Evolutionary conservation across 202 grass and related monocot species (phyloP).

Genomic region (Thinopyrum obtusiflorum): DNA sequence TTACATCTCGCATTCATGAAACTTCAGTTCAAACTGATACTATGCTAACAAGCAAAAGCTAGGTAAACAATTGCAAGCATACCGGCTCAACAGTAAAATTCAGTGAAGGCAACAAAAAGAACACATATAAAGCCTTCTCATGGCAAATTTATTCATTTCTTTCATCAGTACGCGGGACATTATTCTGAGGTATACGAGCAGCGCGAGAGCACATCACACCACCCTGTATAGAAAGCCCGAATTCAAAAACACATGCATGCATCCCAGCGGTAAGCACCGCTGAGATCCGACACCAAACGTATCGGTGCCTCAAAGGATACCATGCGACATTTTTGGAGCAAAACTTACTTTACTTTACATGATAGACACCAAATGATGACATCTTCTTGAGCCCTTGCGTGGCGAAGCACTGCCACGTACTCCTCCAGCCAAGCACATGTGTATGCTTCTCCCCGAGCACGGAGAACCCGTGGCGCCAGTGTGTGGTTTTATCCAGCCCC

Average conservation of each 20-base stretch:
- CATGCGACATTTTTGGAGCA: background rate
- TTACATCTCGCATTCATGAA: too few relatives aligned
- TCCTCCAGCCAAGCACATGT: background rate
- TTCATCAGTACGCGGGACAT: background rate
- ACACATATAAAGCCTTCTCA: background rate
- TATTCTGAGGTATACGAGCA: slow-evolving; percentile 8
- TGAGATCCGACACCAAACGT: background rate
- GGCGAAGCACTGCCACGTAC: background rate
- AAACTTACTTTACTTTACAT: slow-evolving; percentile 30
- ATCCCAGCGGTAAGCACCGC: background rate
- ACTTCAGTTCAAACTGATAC: too few relatives aligned
- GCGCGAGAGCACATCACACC: background rate
- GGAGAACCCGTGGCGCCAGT: background rate
- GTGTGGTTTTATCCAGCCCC: background rate
- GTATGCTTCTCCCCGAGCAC: background rate
- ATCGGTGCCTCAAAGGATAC: background rate
- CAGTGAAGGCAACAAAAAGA: background rate
- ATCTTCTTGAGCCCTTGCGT: background rate
- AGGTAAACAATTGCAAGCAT: background rate
- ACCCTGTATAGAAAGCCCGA: background rate
- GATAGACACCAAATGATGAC: background rate
- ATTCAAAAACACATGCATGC: slow-evolving; percentile 12
- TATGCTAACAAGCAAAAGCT: too few relatives aligned
- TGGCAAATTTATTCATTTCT: background rate
- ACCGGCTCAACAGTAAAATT: background rate